Base-by-base conservation (phyloP, 2,329 filamentous ascomycete species). In the Amylocarpus encephaloides region DNA sequence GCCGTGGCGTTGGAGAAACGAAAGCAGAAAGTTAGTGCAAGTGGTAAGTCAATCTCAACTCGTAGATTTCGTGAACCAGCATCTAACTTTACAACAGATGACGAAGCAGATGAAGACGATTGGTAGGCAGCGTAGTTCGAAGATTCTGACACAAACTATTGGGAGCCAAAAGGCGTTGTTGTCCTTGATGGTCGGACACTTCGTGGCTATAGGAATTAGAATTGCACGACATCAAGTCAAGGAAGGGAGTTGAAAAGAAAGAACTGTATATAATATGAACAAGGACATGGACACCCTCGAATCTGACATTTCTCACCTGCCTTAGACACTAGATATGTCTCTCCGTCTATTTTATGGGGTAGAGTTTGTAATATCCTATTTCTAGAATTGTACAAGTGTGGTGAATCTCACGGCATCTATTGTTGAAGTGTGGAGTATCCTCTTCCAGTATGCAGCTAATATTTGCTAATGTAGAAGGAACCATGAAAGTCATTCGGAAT, bases 21-120 rank as follows among this genome's bases (percentile, higher is more conserved):
- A 68, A 96, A 96, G 75, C 82, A 89, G 69, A 95, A 95, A 76
- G 92, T 96, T 67, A 88, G 88, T 71, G 85, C 88, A 67, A 95
- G 88, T 76, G 92, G 92, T 96, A 81, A 82, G 88, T 85, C 48
- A 38, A 19, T 44, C 50, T 56, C 56, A 40, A 52, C 45, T 42
- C 18, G 11, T 19, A 34, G 36, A 18, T 30, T 19, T 15, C 36
- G 49, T 61, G 51, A 63, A 33, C 70, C 9, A 34, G 12, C 52
- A 11, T 45, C 51, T 66, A 58, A 66, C 43, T 57, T 55, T 62
- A 53, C 18, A 55, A 32, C 58, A 90, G 86, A 91, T 72, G 86
- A 90, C 59, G 86, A 90, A 68, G 75, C 75, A 59, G 83, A 88
- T 59, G 82, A 88, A 53, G 86, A 90, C 65, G 86, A 90, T 60